Evolutionary conservation across 2,329 filamentous ascomycete genomes (phyloP), one percentile per base, ranked within the genome.

Genomic region (Triangularia setosa): DNA sequence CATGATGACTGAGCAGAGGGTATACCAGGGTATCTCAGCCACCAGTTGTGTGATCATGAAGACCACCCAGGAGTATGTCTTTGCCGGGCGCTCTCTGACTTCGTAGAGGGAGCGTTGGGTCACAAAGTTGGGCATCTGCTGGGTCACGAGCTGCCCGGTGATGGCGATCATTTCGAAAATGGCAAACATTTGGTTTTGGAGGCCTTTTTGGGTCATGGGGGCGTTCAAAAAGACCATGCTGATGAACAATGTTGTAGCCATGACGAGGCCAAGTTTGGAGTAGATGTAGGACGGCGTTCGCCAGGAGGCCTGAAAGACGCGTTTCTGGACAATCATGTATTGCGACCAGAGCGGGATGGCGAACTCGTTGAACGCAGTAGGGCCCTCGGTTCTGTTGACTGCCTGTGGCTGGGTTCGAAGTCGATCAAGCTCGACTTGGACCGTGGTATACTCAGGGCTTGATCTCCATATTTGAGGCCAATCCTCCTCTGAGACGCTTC

Each of bases 301-400:
- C 92, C 93, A 96, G 83, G 95, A 96, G 75, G 96, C 92, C 73
- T 93, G 85, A 80, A 95, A 95, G 27, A 95, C 89, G 71, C 93
- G 55, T n/a, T n/a, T n/a, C n/a, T n/a, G n/a, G n/a, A n/a, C n/a
- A n/a, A n/a, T n/a, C n/a, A n/a, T n/a, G n/a, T n/a, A n/a, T n/a
- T n/a, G n/a, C n/a, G n/a, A n/a, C n/a, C n/a, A n/a, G n/a, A n/a
- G n/a, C n/a, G n/a, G n/a, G n/a, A n/a, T n/a, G n/a, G n/a, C n/a
- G n/a, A n/a, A n/a, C n/a, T n/a, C n/a, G n/a, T n/a, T n/a, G n/a
- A n/a, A n/a, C n/a, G n/a, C n/a, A n/a, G n/a, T n/a, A n/a, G n/a
- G n/a, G n/a, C n/a, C n/a, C n/a, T 78, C 73, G 11, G 65, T 12
- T 2, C 2, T 16, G 25, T 27, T 28, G n/a, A 9, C 21, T 2